Percentiles rank a stretch among this genome's conserved stretches.
Conservation (phyloP, 208 protist species). For the Herpetomonas samuelpessoai region DNA sequence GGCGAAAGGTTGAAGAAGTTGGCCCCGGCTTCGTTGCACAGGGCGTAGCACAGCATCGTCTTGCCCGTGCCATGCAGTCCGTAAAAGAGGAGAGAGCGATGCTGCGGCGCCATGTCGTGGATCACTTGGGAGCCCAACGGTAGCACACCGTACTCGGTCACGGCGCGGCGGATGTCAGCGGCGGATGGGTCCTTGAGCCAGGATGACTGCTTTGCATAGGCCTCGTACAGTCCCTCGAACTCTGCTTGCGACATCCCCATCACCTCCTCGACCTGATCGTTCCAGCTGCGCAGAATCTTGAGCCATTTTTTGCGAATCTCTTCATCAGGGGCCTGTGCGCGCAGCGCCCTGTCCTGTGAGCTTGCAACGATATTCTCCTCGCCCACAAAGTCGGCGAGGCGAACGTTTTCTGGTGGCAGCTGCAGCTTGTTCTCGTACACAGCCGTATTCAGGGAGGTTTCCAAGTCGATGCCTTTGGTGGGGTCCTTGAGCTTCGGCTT, state of each 20-base stretch:
- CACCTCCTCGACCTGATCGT: constrained; percentile 56
- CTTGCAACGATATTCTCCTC: constrained; percentile 51
- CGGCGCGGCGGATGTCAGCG: constrained; percentile 68
- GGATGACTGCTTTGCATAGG: constrained; percentile 52
- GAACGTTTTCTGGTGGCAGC: constrained; percentile 41
- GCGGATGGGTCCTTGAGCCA: constrained; percentile 78
- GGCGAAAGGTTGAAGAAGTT: constrained; percentile 94
- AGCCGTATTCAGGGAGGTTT: constrained; percentile 72
- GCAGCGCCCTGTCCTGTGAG: constrained; percentile 43
- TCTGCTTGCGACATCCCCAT: constrained; percentile 78
- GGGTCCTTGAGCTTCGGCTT: constrained; percentile 84
- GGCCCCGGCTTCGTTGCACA: constrained; percentile 84
- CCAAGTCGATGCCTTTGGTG: constrained; percentile 80
- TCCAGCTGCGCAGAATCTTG: constrained; percentile 78
- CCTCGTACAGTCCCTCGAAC: constrained; percentile 72
- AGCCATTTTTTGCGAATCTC: constrained; percentile 89
- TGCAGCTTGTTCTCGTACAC: constrained; percentile 87
- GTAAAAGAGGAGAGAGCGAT: constrained; percentile 79
- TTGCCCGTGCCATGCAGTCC: constrained; percentile 89
- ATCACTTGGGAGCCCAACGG: constrained; percentile 90
- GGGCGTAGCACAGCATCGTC: constrained; percentile 81
- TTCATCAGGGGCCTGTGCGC: constrained; percentile 53
- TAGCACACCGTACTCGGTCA: constrained; percentile 83
- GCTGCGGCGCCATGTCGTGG: constrained; percentile 78
- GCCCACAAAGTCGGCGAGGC: constrained; percentile 70